Conservation (phyloP, 2,329 filamentous ascomycete species). For the Aspergillaceae sp. region DNA sequence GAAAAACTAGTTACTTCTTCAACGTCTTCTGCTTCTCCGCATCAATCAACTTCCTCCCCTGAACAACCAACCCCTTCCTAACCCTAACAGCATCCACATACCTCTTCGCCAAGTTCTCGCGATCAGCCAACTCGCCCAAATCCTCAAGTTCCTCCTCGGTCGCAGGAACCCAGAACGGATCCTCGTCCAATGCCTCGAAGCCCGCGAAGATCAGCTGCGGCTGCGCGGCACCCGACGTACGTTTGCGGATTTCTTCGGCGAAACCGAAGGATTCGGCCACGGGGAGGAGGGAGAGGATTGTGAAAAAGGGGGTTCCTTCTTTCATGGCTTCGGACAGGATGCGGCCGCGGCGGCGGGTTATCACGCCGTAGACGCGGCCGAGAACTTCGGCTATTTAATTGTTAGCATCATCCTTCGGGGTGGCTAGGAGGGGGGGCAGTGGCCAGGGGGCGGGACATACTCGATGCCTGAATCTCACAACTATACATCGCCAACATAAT, state of each 20-base stretch:
- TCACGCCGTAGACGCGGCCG: constrained; percentile 90
- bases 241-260: constrained; percentile 89
- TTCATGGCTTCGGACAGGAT: constrained; percentile 89
- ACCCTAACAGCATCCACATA: constrained; percentile 86
- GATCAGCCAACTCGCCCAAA: constrained; percentile 83
- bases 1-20: constrained; percentile 41
- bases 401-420: constrained; percentile 9
- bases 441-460: constrained; percentile 39
- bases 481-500: constrained; percentile 96
- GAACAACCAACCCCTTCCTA: constrained; percentile 80
- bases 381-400: constrained; percentile 66
- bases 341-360: constrained; percentile 83
- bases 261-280: constrained; percentile 96
- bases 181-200: constrained; percentile 86
- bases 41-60: constrained; percentile 65
- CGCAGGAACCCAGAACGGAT: constrained; percentile 95
- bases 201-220: constrained; percentile 91
- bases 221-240: constrained; percentile 79
- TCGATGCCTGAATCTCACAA: constrained; percentile 93
- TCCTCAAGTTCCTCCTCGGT: constrained; percentile 97
- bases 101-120: constrained; percentile 89
- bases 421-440: background rate
- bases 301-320: constrained; percentile 93
- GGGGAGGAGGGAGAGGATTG: constrained; percentile 76
- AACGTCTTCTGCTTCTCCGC: constrained; percentile 84